phyloP scores from a whole-genome alignment of 495 filamentous ascomycete species.

The Penicillium taxi region DNA sequence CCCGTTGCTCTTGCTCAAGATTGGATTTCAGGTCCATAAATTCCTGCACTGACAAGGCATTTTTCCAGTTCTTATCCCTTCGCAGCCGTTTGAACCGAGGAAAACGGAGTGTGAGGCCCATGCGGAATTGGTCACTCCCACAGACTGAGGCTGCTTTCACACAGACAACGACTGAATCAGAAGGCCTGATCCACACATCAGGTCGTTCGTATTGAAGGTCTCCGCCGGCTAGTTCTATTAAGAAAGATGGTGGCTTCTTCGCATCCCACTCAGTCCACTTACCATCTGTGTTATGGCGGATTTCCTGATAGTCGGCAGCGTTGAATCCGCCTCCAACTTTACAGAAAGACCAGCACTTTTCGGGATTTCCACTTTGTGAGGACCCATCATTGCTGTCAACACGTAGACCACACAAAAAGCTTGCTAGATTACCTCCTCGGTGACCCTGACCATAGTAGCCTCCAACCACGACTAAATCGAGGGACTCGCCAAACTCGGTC shows the following conservation, averaged over 20 bases:
- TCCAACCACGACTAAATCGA: conserved; percentile 83
- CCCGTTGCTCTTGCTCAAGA: conserved; percentile 63
- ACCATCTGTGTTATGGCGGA: conserved; percentile 76
- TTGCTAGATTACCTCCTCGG: conserved; percentile 73
- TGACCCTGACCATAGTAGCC: conserved; percentile 88
- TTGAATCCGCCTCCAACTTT: conserved; percentile 93
- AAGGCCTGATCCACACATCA: conserved; percentile 89
- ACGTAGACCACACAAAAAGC: conserved; percentile 80
- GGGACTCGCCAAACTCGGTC: conserved; percentile 88
- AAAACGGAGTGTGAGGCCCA: conserved; percentile 75
- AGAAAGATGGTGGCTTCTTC: conserved; percentile 68
- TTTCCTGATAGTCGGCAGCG: conserved; percentile 72
- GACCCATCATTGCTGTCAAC: conserved; percentile 59
- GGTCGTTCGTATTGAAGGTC: conserved; percentile 68
- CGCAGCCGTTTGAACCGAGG: conserved; percentile 81
- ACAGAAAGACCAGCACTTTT: conserved; percentile 86
- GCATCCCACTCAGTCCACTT: conserved; percentile 87
- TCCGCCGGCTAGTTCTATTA: conserved; percentile 75
- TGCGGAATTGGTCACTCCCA: conserved; percentile 67
- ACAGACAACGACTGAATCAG: conserved; percentile 76
- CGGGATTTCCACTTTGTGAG: conserved; percentile 44
- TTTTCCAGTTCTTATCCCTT: conserved; percentile 75
- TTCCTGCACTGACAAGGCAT: conserved; percentile 66
- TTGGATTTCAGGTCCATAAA: conserved; percentile 65
- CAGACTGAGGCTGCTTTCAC: conserved; percentile 84